A percentile compares a stretch with the other conserved stretches of the same genome.
These are phyloP conservation scores for Suhomyces faveliae DNA, from an alignment of 805 yeast species.

Conservation along the genomic window DNA sequence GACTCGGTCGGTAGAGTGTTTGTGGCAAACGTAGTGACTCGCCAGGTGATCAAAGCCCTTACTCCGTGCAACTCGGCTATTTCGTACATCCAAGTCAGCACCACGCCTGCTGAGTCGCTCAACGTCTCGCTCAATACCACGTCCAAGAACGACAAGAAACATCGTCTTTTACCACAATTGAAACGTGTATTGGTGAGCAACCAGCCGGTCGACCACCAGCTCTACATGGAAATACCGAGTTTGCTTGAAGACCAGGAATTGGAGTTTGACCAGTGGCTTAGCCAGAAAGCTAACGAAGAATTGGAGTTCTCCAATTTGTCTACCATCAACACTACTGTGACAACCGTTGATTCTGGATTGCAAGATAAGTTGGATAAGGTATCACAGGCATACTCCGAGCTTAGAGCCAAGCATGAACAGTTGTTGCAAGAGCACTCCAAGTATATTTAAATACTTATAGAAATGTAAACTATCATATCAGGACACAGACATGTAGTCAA, in stretches of 20 bases:
- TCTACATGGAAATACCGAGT: constrained; percentile 35
- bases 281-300: constrained; percentile 50
- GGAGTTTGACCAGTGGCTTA: constrained; percentile 51
- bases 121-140: constrained; percentile 14
- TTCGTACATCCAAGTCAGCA: constrained; percentile 25
- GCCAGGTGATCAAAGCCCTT: constrained; percentile 62
- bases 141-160: constrained; percentile 30
- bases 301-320: constrained; percentile 47
- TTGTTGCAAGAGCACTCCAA: constrained; percentile 51
- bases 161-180: constrained; percentile 57
- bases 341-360: constrained; percentile 33
- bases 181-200: constrained; percentile 55
- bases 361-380: constrained; percentile 48
- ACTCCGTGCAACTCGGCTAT: constrained; percentile 39
- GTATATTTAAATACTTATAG: constrained; percentile 7
- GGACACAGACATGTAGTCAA: too few species aligned
- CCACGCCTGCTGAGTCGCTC: constrained; percentile 20
- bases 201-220: constrained; percentile 43
- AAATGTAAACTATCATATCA: too few species aligned
- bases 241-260: constrained; percentile 12
- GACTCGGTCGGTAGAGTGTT: constrained; percentile 68
- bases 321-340: constrained; percentile 39
- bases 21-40: constrained; percentile 66
- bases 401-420: constrained; percentile 60
- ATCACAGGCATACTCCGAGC: constrained; percentile 58